Percentiles rank a stretch among this genome's conserved stretches.
These are phyloP conservation scores for Fomitopsis pinicola DNA, from an alignment of 1,284 basidiomycete species.

Conservation along the genomic window DNA sequence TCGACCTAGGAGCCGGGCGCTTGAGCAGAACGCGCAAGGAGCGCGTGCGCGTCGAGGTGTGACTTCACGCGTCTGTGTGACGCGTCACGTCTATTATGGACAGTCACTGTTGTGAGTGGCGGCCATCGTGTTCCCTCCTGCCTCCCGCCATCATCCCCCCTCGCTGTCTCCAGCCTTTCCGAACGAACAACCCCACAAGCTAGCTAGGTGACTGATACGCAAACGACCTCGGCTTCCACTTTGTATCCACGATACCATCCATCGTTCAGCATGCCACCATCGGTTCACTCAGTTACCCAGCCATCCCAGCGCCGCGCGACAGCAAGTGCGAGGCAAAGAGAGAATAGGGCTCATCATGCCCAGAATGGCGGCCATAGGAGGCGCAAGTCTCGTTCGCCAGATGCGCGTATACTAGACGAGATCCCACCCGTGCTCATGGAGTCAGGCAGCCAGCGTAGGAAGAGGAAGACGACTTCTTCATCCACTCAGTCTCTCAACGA, in stretches of 20 bases:
- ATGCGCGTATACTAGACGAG: constrained; percentile 16
- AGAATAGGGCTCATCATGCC: constrained; percentile 9
- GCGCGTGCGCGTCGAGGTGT: neutral
- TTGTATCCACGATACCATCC: neutral
- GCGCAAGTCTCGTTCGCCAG: constrained; percentile 24
- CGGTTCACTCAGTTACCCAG: constrained; percentile 1
- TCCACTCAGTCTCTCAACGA: constrained; percentile 1
- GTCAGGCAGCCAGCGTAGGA: constrained; percentile 15
- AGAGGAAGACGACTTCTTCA: constrained; percentile 7
- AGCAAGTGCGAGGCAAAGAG: constrained; percentile 13
- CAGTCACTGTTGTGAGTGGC: neutral
- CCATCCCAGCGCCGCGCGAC: constrained; percentile 14
- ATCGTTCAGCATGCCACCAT: constrained; percentile 12
- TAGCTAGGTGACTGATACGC: neutral
- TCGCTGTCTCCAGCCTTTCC: neutral
- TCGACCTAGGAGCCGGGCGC: neutral
- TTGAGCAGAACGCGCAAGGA: neutral
- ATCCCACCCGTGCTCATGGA: neutral
- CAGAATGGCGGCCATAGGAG: constrained; percentile 7
- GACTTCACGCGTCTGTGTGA: neutral
- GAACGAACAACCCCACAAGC: neutral
- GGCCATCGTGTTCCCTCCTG: neutral
- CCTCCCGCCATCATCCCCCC: neutral
- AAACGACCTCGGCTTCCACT: neutral
- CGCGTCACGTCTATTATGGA: neutral